Evolutionary conservation across 192 early-diverging fungal genomes (phyloP), one percentile per base, ranked within the genome.

Genomic region (Coemansia sp.): DNA sequence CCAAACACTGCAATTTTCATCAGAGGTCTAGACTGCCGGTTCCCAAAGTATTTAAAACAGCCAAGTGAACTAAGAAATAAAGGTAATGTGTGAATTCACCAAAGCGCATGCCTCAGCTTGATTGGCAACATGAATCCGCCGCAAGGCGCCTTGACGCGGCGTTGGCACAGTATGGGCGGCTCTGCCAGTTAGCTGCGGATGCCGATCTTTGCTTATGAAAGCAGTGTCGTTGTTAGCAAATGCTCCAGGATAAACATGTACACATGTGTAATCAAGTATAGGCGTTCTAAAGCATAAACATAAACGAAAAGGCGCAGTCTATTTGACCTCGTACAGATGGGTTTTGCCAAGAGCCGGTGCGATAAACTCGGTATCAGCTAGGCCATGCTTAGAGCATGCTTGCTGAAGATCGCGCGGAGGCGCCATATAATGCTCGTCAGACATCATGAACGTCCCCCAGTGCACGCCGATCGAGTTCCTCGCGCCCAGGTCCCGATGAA

Each of bases 381-480:
- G 55, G 5, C 53, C 60, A 30, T 59, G 51, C 51, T 67, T 74
- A 9, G 31, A 30, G 4, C 59, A 70, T 1, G 75, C 86, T 7
- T 60, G 68, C 14, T 73, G 63, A 52, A 92, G 65, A 23, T 83
- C 78, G 6, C 64, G 30, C 0, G 86, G 86, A 19, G 91, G 91
- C 26, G 85, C 88, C 53, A 65, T 67, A n/a, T 85, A 68, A 26
- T 80, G 80, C 52, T 91, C 91, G 51, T 85, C 82, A 9, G 87
- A 88, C 66, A 94, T 79, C 31, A 81, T 70, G 79, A 88, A 94
- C 9, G 89, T 90, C 29, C 90, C 90, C 90, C 90, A 92, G 63
- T 95, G 92, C 60, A 95, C 90, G 26, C 84, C 90, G 18, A 92
- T 77, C 8, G 80, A 82, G 26, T 69, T 70, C 46, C 65, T 72